A percentile compares a stretch with the other conserved stretches of the same genome.
Conservation (phyloP, 1,139 yeast genomes). For the Kodamaea alishanica region DNA sequence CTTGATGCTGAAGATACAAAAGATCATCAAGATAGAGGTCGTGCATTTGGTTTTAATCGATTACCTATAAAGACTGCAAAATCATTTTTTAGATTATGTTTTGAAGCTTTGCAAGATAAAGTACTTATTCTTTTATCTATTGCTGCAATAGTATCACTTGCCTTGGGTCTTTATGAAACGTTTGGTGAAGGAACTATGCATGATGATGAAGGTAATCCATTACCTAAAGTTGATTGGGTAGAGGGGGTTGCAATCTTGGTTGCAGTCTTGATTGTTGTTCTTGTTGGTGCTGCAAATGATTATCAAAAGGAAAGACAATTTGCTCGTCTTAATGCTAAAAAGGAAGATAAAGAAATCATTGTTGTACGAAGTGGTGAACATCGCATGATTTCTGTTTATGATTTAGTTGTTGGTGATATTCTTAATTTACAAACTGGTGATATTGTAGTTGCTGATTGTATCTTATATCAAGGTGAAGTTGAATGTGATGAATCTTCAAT, state of each 20-base stretch:
- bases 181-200: slow-evolving; percentile 77
- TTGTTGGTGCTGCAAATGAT: slow-evolving; percentile 93
- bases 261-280: slow-evolving; percentile 84
- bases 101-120: slow-evolving; percentile 87
- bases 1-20: slow-evolving; percentile 28
- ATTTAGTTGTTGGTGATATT: slow-evolving; percentile 82
- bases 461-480: slow-evolving; percentile 71
- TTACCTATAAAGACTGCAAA: slow-evolving; percentile 70
- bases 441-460: slow-evolving; percentile 83
- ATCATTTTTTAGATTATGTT: slow-evolving; percentile 63
- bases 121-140: slow-evolving; percentile 77
- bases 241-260: slow-evolving; percentile 97
- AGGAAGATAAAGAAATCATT: slow-evolving; percentile 77
- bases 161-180: slow-evolving; percentile 88
- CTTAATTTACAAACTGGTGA: slow-evolving; percentile 89
- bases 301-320: slow-evolving; percentile 95
- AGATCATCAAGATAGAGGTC: slow-evolving; percentile 34
- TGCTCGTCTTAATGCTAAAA: slow-evolving; percentile 78
- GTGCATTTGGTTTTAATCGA: slow-evolving; percentile 60
- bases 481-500: slow-evolving; percentile 91
- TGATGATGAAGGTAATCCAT: slow-evolving; percentile 70
- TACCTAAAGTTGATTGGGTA: slow-evolving; percentile 92
- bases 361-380: slow-evolving; percentile 75
- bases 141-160: slow-evolving; percentile 86
- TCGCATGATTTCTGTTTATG: slow-evolving; percentile 65